These are phyloP conservation scores for Lotus japonicus DNA, from an alignment of 306 rosid genomes.

Conservation along the genomic window DNA sequence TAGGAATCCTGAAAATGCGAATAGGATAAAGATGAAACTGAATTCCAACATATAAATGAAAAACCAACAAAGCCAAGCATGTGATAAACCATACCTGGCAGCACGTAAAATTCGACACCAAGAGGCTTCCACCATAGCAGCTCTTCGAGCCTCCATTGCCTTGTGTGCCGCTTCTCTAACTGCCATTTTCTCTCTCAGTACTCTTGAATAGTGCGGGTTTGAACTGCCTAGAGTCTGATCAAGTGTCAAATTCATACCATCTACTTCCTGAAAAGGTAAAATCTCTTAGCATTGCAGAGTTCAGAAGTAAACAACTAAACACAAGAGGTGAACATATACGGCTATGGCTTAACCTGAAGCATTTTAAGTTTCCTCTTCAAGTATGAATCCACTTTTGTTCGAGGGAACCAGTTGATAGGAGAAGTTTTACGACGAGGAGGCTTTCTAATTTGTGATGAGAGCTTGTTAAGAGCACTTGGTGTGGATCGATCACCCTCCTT, in stretches of 20 bases:
- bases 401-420: slow-evolving; percentile 85
- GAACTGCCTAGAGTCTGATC: slow-evolving; percentile 93
- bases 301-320: background rate
- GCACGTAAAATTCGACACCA: slow-evolving; percentile 93
- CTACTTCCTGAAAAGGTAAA: slow-evolving; percentile 51
- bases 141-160: slow-evolving; percentile 80
- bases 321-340: background rate
- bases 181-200: slow-evolving; percentile 85
- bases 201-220: slow-evolving; percentile 84
- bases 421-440: slow-evolving; percentile 76
- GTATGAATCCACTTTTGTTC: slow-evolving; percentile 82
- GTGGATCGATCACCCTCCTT: slow-evolving; percentile 52
- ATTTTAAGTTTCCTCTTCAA: slow-evolving; percentile 78
- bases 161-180: slow-evolving; percentile 78
- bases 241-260: slow-evolving; percentile 78
- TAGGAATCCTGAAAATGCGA: slow-evolving; percentile 56
- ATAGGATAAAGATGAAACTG: background rate
- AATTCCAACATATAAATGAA: background rate
- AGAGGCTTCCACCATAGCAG: slow-evolving; percentile 89
- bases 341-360: slow-evolving; percentile 65
- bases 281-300: background rate
- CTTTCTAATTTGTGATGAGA: slow-evolving; percentile 67
- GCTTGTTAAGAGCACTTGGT: slow-evolving; percentile 52
- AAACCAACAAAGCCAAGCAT: slow-evolving; percentile 4
- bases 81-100: slow-evolving; percentile 48